Percentiles rank a stretch among this genome's conserved stretches.
phyloP scores from a whole-genome alignment of 2,329 filamentous ascomycete genomes.

The Pestalotiopsis sp. region DNA sequence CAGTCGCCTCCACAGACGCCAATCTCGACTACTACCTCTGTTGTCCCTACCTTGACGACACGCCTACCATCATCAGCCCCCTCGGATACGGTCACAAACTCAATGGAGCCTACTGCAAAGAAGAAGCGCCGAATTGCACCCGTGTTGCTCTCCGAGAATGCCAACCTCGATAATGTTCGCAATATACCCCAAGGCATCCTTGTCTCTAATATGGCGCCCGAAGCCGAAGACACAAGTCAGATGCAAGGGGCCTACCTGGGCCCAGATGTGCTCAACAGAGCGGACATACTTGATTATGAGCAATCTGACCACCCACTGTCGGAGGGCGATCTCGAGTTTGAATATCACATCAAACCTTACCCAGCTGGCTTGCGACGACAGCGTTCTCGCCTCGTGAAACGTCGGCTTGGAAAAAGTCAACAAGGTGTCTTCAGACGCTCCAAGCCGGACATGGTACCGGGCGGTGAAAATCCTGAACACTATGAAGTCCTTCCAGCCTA shows the following conservation, averaged over 20 bases:
- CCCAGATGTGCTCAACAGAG: constrained; percentile 24
- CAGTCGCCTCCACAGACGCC: background rate
- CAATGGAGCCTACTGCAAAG: background rate
- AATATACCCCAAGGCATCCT: constrained; percentile 20
- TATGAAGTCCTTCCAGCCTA: constrained; percentile 51
- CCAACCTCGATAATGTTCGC: constrained; percentile 21
- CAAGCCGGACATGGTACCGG: constrained; percentile 30
- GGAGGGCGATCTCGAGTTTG: constrained; percentile 17
- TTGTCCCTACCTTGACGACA: background rate
- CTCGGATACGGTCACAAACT: background rate
- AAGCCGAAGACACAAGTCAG: background rate
- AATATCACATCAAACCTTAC: constrained; percentile 13
- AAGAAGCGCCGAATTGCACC: constrained; percentile 31
- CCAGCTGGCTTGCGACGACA: constrained; percentile 27
- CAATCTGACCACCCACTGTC: background rate
- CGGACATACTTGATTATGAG: constrained; percentile 25
- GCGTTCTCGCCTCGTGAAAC: constrained; percentile 26
- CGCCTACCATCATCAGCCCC: background rate
- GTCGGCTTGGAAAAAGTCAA: constrained; percentile 12
- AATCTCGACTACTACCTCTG: background rate
- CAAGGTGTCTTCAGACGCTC: constrained; percentile 3
- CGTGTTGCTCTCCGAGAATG: constrained; percentile 21
- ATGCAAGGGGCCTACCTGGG: constrained; percentile 25
- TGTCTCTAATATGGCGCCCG: background rate
- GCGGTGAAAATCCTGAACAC: constrained; percentile 29